Evolutionary conservation across 345 rosid species (phyloP).

Genomic region (Populus alba): DNA sequence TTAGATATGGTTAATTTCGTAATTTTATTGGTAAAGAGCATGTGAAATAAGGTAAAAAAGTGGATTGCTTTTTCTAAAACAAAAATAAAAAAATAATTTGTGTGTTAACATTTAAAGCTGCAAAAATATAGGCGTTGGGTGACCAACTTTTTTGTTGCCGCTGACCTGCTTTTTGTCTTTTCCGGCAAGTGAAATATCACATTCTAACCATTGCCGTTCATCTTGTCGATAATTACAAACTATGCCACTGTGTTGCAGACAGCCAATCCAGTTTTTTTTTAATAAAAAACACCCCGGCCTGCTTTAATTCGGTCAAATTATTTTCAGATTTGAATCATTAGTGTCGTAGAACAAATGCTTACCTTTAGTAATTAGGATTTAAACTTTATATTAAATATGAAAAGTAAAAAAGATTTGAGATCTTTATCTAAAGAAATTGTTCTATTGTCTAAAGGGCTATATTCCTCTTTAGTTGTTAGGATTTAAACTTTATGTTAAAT

Average conservation of each 20-base stretch:
- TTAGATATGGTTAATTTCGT: conserved; percentile 22
- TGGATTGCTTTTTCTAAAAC: conserved; percentile 1
- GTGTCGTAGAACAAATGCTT: too few relatives aligned
- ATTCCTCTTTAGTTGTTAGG: too few relatives aligned
- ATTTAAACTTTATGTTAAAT: too few relatives aligned
- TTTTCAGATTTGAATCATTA: too few relatives aligned
- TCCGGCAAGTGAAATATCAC: conserved; percentile 1
- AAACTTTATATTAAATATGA: too few relatives aligned
- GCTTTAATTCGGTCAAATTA: too few relatives aligned
- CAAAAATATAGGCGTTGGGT: conserved; percentile 16
- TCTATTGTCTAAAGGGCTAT: too few relatives aligned
- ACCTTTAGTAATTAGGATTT: too few relatives aligned
- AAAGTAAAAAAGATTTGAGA: too few relatives aligned
- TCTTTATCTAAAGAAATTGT: too few relatives aligned
- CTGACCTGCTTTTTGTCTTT: conserved; percentile 46
- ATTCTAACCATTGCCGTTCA: conserved; percentile 1
- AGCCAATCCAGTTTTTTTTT: neutral
- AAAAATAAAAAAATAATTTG: neutral
- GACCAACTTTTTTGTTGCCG: conserved; percentile 36
- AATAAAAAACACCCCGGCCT: too few relatives aligned
- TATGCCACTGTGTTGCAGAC: conserved; percentile 20
- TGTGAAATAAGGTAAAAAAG: conserved; percentile 15
- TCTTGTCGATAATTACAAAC: conserved; percentile 9
- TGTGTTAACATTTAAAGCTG: conserved; percentile 30
- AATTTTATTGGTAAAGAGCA: conserved; percentile 9